Conservation (phyloP, 2,329 filamentous ascomycete genomes). For the Aspergillus sp. region DNA sequence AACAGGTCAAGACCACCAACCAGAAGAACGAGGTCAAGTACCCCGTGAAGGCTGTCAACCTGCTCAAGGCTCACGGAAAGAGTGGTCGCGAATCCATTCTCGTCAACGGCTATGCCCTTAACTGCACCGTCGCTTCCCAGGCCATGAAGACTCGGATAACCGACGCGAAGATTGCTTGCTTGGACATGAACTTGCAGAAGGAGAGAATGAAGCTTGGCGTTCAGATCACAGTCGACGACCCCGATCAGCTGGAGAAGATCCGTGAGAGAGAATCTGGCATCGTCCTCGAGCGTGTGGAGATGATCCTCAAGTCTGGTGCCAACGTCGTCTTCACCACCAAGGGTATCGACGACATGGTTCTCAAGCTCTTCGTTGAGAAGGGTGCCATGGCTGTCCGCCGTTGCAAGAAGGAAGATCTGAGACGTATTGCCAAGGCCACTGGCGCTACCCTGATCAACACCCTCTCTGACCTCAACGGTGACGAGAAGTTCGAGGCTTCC, state of each 20-base stretch:
- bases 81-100: constrained; percentile 82
- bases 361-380: constrained; percentile 92
- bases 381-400: constrained; percentile 93
- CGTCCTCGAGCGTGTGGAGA: constrained; percentile 88
- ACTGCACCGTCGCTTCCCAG: constrained; percentile 97
- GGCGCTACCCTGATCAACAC: constrained; percentile 91
- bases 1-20: constrained; percentile 90
- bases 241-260: constrained; percentile 96
- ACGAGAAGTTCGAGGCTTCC: constrained; percentile 92
- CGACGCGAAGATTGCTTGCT: constrained; percentile 92
- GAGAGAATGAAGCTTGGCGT: constrained; percentile 99
- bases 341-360: constrained; percentile 92
- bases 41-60: constrained; percentile 98
- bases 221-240: constrained; percentile 97
- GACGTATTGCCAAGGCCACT: constrained; percentile 93
- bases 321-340: constrained; percentile 97
- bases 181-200: constrained; percentile 99
- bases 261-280: constrained; percentile 89
- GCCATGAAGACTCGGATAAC: constrained; percentile 92
- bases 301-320: constrained; percentile 96
- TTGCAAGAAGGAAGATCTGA: constrained; percentile 97
- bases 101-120: constrained; percentile 94
- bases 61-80: constrained; percentile 97
- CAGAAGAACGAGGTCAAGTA: constrained; percentile 91
- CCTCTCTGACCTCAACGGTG: constrained; percentile 92